A percentile compares a stretch with the other conserved stretches of the same genome.
phyloP scores from a whole-genome alignment of 371 early-diverging fungal genomes.

The Thermomucor indicae-seudaticae region DNA sequence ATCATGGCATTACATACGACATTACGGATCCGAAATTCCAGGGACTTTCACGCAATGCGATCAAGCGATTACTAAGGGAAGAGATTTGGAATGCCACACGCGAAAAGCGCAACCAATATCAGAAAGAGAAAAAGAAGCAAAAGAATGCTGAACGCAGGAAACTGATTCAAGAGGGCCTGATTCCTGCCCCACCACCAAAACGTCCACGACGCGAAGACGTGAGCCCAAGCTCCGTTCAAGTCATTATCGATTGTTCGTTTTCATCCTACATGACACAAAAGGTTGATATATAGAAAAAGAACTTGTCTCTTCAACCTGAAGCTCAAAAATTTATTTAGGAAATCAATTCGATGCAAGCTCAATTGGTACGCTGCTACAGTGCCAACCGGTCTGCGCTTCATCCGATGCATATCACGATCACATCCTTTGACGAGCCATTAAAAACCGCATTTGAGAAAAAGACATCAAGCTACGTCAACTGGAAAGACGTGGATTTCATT shows the following conservation, averaged over 20 bases:
- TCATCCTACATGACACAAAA: conserved; percentile 2
- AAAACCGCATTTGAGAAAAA: conserved; percentile 39
- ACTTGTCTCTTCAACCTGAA: not conserved
- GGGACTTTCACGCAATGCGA: conserved; percentile 36
- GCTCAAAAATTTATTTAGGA: conserved; percentile 29
- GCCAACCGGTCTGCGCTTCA: conserved; percentile 49
- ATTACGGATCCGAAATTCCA: conserved; percentile 40
- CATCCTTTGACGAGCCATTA: conserved; percentile 37
- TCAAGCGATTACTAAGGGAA: conserved; percentile 36
- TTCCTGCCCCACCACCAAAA: conserved; percentile 29
- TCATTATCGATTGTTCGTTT: conserved; percentile 76
- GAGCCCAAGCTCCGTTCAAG: conserved; percentile 23
- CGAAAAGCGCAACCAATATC: conserved; percentile 19
- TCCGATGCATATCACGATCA: conserved; percentile 49
- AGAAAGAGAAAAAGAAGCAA: conserved; percentile 30
- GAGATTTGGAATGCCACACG: conserved; percentile 32
- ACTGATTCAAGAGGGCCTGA: conserved; percentile 26
- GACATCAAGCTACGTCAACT: conserved; percentile 35
- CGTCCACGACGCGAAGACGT: conserved; percentile 21
- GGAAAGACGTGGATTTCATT: conserved; percentile 34
- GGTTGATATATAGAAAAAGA: not conserved
- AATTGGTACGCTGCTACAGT: conserved; percentile 68
- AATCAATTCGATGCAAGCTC: conserved; percentile 61
- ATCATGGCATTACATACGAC: conserved; percentile 31
- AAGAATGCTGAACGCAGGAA: conserved; percentile 25